Conservation (phyloP, 768 basidiomycete genomes). For the Vishniacozyma victoriae region DNA sequence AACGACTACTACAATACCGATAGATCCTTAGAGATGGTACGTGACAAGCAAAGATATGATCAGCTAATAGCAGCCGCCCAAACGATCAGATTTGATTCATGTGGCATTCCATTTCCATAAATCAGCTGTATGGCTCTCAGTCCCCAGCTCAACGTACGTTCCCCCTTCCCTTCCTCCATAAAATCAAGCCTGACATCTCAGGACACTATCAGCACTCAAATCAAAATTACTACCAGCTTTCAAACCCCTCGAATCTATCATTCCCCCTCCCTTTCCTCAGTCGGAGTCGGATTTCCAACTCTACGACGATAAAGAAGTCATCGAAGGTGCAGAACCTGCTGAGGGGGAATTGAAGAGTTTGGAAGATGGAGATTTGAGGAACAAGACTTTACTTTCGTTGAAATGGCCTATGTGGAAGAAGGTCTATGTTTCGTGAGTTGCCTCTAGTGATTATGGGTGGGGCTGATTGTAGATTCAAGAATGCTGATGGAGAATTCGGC, state of each 20-base stretch:
- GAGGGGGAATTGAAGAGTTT: constrained; percentile 13
- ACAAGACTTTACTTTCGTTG: constrained; percentile 5
- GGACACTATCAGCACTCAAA: constrained; percentile 23
- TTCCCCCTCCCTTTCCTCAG: constrained; percentile 11
- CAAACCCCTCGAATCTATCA: constrained; percentile 11
- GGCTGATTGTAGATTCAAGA: constrained; percentile 22
- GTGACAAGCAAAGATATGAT: no score
- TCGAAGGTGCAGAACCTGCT: constrained; percentile 17
- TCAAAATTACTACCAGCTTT: constrained; percentile 27
- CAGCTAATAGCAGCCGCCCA: constrained; percentile 27
- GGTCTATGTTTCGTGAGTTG: constrained; percentile 31
- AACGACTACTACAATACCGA: no score
- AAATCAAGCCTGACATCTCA: neutral
- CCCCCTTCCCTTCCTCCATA: neutral
- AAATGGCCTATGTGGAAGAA: constrained; percentile 35
- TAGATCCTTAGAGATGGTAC: no score
- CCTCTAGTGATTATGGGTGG: no score
- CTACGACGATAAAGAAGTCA: constrained; percentile 14
- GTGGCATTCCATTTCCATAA: constrained; percentile 35
- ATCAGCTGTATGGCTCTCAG: constrained; percentile 33
- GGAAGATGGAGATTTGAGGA: constrained; percentile 11
- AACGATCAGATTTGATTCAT: constrained; percentile 25
- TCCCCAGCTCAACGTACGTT: constrained; percentile 30
- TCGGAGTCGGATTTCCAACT: constrained; percentile 19
- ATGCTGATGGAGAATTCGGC: constrained; percentile 15